phyloP scores from a whole-genome alignment of 2,329 filamentous ascomycete species.

The Diaporthe nobilis region DNA sequence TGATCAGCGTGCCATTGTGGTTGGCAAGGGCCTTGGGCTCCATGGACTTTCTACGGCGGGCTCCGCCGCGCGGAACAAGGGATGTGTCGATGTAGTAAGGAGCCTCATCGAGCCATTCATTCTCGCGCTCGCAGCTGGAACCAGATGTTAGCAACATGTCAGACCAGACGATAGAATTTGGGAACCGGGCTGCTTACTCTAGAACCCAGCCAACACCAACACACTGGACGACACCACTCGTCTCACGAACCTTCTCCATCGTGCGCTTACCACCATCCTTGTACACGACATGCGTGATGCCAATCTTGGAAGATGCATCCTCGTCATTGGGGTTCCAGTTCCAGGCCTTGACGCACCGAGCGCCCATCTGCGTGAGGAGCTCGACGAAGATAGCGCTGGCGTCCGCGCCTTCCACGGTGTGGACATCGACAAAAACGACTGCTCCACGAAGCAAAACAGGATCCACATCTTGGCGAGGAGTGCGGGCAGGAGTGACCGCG shows the following conservation, averaged over 20 bases:
- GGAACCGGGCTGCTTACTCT: conserved; percentile 72
- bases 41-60: conserved; percentile 84
- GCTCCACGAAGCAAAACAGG: conserved; percentile 74
- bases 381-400: conserved; percentile 86
- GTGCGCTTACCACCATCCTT: conserved; percentile 89
- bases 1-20: conserved; percentile 74
- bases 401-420: conserved; percentile 85
- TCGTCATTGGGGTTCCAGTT: conserved; percentile 74
- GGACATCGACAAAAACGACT: conserved; percentile 86
- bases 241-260: conserved; percentile 83
- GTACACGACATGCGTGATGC: conserved; percentile 90
- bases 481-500: conserved; percentile 63
- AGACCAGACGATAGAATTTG: not conserved
- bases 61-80: conserved; percentile 77
- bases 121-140: conserved; percentile 79
- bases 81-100: conserved; percentile 78
- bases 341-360: conserved; percentile 83
- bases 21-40: conserved; percentile 80
- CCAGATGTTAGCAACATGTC: conserved; percentile 47
- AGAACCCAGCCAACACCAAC: conserved; percentile 91
- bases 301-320: conserved; percentile 64
- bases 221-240: conserved; percentile 82
- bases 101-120: conserved; percentile 81
- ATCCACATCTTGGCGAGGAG: conserved; percentile 68
- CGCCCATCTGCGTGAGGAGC: conserved; percentile 84